Conservation (phyloP, 306 rosid species). For the Medicago lupulina region DNA sequence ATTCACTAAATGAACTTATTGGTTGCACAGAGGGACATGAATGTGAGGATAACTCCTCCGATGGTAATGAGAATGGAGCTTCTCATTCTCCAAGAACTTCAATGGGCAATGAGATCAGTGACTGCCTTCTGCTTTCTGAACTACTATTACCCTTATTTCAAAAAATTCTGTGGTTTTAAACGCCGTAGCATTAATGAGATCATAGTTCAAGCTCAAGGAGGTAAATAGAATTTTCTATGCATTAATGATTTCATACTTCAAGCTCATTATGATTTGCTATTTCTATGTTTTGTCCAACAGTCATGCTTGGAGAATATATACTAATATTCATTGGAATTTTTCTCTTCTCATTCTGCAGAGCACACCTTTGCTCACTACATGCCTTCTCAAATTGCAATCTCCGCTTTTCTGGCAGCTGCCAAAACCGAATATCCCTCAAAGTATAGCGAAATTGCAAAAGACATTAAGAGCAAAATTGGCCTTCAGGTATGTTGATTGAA, state of each 20-base stretch:
- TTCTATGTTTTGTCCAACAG: background rate
- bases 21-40: background rate
- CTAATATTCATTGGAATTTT: background rate
- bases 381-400: slow-evolving; percentile 40
- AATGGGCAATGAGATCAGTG: slow-evolving; percentile 26
- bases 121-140: slow-evolving; percentile 39
- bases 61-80: background rate
- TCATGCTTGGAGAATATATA: background rate
- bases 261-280: background rate
- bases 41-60: background rate
- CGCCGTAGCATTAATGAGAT: slow-evolving; percentile 36
- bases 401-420: slow-evolving; percentile 35
- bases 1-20: slow-evolving; percentile 4
- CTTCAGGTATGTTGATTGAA: background rate
- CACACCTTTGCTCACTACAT: background rate
- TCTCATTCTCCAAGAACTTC: slow-evolving; percentile 29
- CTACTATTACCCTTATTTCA: slow-evolving; percentile 5
- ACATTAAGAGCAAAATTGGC: background rate
- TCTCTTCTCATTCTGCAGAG: slow-evolving; percentile 14
- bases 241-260: slow-evolving; percentile 41
- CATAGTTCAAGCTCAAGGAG: slow-evolving; percentile 43
- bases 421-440: background rate
- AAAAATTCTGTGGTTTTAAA: slow-evolving; percentile 5
- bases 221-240: background rate
- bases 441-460: background rate